Conservation (phyloP, 768 basidiomycete genomes). For the Trichaptum fuscoviolaceum region DNA sequence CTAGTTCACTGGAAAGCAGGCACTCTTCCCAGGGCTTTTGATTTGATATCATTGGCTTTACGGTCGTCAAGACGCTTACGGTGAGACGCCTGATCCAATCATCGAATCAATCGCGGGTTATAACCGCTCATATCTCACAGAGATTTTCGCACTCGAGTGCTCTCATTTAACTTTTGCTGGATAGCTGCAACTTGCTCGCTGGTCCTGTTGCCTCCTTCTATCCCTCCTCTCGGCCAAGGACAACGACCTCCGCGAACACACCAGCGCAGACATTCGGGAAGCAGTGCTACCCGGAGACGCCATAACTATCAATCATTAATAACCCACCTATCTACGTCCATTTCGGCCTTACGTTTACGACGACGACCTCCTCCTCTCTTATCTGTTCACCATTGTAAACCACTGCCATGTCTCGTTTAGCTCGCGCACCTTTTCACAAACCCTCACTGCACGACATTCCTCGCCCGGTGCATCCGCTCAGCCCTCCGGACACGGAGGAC, state of each 20-base stretch:
- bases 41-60: conserved; percentile 1
- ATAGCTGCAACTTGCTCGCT: neutral
- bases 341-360: neutral
- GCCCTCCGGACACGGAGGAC: conserved; percentile 30
- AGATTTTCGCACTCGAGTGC: neutral
- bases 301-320: neutral
- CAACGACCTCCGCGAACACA: neutral
- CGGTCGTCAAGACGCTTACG: neutral
- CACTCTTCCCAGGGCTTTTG: conserved; percentile 1
- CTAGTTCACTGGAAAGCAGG: neutral
- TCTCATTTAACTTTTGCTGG: neutral
- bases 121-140: conserved; percentile 1
- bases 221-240: neutral
- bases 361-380: neutral
- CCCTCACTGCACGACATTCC: conserved; percentile 6
- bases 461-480: conserved; percentile 20
- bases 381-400: conserved; percentile 1
- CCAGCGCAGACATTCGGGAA: neutral
- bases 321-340: neutral
- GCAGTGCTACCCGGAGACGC: neutral
- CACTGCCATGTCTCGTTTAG: conserved; percentile 21
- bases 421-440: conserved; percentile 13
- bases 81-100: neutral
- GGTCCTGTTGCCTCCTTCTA: neutral
- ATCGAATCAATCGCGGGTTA: neutral